Percentiles rank a stretch among this genome's conserved stretches.
Conservation (phyloP, 768 basidiomycete species). For the Phlegmacium glaucopus region DNA sequence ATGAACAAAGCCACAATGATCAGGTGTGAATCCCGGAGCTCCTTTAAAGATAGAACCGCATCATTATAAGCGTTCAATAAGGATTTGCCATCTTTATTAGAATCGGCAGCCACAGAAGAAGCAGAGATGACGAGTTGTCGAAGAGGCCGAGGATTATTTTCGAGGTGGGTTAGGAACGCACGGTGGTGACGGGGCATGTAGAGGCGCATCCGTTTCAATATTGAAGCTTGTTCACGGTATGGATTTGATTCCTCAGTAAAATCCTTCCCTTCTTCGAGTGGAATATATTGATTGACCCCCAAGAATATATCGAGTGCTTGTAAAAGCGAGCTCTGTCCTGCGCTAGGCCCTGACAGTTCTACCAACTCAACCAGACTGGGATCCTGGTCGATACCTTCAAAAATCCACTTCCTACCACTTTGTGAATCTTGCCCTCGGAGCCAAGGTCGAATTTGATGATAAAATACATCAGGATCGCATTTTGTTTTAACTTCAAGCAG, state of each 20-base stretch:
- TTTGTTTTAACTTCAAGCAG: constrained; percentile 63
- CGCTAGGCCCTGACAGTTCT: constrained; percentile 74
- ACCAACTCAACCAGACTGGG: constrained; percentile 39
- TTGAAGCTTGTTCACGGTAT: constrained; percentile 25
- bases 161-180: constrained; percentile 69
- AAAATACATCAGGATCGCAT: constrained; percentile 73
- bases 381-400: constrained; percentile 54
- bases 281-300: constrained; percentile 53
- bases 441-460: constrained; percentile 75
- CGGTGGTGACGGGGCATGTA: constrained; percentile 87
- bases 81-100: constrained; percentile 17
- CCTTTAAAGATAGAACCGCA: constrained; percentile 62
- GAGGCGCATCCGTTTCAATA: constrained; percentile 69
- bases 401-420: constrained; percentile 44
- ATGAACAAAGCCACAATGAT: constrained; percentile 74
- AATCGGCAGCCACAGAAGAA: constrained; percentile 2
- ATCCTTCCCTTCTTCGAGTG: constrained; percentile 10
- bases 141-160: constrained; percentile 54
- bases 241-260: constrained; percentile 13
- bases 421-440: constrained; percentile 66
- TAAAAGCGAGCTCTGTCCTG: constrained; percentile 78
- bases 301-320: constrained; percentile 74
- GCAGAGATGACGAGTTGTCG: constrained; percentile 45
- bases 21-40: constrained; percentile 76
- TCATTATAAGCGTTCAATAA: constrained; percentile 58